Evolutionary conservation across 2,329 filamentous ascomycete genomes (phyloP).

Genomic region (Gyromitra esculenta): DNA sequence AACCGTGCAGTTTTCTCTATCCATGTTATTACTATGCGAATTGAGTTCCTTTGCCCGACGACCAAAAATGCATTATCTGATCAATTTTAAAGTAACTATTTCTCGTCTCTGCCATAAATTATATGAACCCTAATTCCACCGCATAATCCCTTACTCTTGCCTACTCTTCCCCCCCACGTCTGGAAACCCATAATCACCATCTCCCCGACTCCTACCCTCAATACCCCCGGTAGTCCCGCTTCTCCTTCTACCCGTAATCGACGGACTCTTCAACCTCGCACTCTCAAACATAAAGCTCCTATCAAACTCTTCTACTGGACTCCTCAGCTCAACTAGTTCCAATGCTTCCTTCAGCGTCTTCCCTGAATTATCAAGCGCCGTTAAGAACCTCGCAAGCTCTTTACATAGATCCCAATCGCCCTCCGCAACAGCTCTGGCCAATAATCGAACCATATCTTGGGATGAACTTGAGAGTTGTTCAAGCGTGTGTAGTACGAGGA

Average conservation of each 20-base stretch:
- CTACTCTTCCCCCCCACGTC: conserved; percentile 39
- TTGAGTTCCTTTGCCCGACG: too few relatives aligned
- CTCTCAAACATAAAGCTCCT: conserved; percentile 62
- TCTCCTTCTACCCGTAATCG: conserved; percentile 23
- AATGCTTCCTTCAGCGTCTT: conserved; percentile 79
- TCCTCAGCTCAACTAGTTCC: conserved; percentile 66
- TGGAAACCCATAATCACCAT: conserved; percentile 49
- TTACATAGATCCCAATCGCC: conserved; percentile 96
- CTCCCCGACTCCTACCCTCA: conserved; percentile 5
- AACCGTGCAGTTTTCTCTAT: too few relatives aligned
- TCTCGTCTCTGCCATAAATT: not conserved
- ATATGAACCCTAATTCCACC: not conserved
- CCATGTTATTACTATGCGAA: too few relatives aligned
- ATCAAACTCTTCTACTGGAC: conserved; percentile 59
- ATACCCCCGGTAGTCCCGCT: conserved; percentile 20
- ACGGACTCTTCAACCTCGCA: conserved; percentile 58
- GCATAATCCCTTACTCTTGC: conserved; percentile 19
- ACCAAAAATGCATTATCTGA: not conserved
- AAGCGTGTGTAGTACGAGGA: conserved; percentile 90
- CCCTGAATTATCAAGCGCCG: conserved; percentile 88
- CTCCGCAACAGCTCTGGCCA: conserved; percentile 81
- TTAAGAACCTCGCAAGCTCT: conserved; percentile 92
- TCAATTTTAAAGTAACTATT: conserved; percentile 31
- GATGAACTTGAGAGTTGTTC: conserved; percentile 76
- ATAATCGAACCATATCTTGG: conserved; percentile 77